Evolutionary conservation across 768 basidiomycete genomes (phyloP).

Genomic region (Rossbeevera mucosa): DNA sequence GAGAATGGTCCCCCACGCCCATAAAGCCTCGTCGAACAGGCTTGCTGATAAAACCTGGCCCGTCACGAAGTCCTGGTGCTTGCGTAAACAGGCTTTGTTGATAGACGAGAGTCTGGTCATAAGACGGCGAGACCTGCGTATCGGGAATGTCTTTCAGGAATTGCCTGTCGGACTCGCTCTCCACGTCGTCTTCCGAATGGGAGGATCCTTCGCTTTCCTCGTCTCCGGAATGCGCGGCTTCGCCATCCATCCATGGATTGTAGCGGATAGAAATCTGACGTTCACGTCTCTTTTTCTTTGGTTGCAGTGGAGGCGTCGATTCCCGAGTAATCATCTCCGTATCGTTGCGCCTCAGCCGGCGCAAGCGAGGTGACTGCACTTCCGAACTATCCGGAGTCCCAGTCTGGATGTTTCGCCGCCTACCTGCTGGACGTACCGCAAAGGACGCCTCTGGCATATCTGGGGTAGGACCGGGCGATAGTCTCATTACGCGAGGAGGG

Average conservation of each 20-base stretch:
- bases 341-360: constrained; percentile 25
- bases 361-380: constrained; percentile 30
- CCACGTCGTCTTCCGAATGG: constrained; percentile 46
- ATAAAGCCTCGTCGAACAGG: constrained; percentile 45
- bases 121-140: constrained; percentile 67
- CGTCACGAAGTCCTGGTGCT: constrained; percentile 34
- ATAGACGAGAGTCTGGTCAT: constrained; percentile 69
- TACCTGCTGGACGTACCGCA: constrained; percentile 39
- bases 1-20: constrained; percentile 30
- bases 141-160: constrained; percentile 62
- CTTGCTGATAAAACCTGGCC: constrained; percentile 51
- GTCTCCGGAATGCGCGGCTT: constrained; percentile 77
- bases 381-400: constrained; percentile 21
- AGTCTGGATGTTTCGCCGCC: constrained; percentile 16
- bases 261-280: constrained; percentile 33
- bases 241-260: constrained; percentile 56
- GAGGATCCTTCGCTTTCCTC: constrained; percentile 65
- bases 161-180: constrained; percentile 61
- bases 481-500: constrained; percentile 25
- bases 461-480: constrained; percentile 16
- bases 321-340: constrained; percentile 21
- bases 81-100: constrained; percentile 73
- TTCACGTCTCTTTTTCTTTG: constrained; percentile 21
- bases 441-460: constrained; percentile 41
- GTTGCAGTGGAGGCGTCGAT: constrained; percentile 20